These are phyloP conservation scores for Grigorovia humatica DNA, from an alignment of 805 yeast species.

Conservation along the genomic window DNA sequence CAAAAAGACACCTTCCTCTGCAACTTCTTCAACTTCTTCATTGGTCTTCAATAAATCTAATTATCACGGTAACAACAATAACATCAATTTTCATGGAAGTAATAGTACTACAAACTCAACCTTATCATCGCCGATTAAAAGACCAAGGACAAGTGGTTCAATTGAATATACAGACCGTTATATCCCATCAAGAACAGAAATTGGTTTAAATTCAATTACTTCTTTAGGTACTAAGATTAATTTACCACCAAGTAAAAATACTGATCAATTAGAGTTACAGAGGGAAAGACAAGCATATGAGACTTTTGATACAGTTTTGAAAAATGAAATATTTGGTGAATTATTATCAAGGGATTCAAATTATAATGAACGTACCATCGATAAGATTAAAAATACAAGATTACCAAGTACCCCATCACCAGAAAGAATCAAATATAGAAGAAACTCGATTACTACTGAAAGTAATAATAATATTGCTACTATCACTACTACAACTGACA, in stretches of 20 bases:
- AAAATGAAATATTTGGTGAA: conserved; percentile 87
- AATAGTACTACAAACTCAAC: conserved; percentile 10
- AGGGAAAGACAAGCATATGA: conserved; percentile 75
- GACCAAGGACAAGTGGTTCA: conserved; percentile 25
- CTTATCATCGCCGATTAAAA: conserved; percentile 23
- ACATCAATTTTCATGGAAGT: neutral
- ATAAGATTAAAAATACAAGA: conserved; percentile 23
- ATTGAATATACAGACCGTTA: conserved; percentile 67
- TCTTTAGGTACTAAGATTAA: conserved; percentile 24
- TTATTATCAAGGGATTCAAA: conserved; percentile 44
- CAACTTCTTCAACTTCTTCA: neutral
- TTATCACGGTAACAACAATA: neutral
- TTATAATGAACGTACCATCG: conserved; percentile 26
- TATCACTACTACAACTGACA: neutral
- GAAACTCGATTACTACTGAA: neutral
- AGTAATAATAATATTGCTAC: neutral
- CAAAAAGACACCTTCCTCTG: neutral
- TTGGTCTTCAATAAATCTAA: neutral
- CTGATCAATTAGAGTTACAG: conserved; percentile 54
- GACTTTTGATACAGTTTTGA: conserved; percentile 75
- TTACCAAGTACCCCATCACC: conserved; percentile 6
- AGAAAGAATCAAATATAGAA: neutral
- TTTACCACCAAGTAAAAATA: conserved; percentile 16
- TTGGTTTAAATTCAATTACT: conserved; percentile 81
- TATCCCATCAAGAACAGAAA: conserved; percentile 79